phyloP scores from a whole-genome alignment of 208 protist genomes.

The Wallacemonas rigidus region DNA sequence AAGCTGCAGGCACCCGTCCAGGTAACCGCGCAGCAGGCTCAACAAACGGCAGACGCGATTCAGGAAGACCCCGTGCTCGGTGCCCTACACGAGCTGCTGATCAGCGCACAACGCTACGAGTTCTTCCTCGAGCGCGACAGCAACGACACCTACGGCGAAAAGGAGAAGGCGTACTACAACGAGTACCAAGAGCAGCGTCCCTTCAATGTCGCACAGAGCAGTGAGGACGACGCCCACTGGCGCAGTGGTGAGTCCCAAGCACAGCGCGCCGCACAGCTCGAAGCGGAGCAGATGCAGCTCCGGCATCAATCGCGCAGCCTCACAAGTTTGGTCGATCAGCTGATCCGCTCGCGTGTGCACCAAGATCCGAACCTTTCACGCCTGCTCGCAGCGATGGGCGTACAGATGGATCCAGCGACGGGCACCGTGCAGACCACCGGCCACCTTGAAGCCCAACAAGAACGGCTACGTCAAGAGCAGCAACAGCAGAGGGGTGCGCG shows the following conservation, averaged over 20 bases:
- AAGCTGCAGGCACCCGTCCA: slow-evolving; percentile 14
- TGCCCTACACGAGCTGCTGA: slow-evolving; percentile 18
- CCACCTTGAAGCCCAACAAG: background rate
- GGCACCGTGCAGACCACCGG: slow-evolving; percentile 23
- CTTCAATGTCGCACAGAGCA: slow-evolving; percentile 24
- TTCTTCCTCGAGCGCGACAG: slow-evolving; percentile 68
- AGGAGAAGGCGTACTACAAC: slow-evolving; percentile 63
- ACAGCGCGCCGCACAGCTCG: slow-evolving; percentile 9
- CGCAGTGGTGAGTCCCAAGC: background rate
- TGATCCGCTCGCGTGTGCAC: slow-evolving; percentile 43
- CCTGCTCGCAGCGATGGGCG: slow-evolving; percentile 64
- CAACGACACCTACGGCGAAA: slow-evolving; percentile 52
- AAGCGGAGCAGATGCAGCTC: slow-evolving; percentile 31
- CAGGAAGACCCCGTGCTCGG: slow-evolving; percentile 33
- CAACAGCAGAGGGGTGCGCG: too few species aligned
- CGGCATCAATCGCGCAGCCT: slow-evolving; percentile 46
- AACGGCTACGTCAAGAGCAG: too few species aligned
- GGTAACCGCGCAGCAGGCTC: slow-evolving; percentile 18
- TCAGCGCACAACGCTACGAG: slow-evolving; percentile 63
- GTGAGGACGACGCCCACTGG: slow-evolving; percentile 19
- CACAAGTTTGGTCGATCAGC: slow-evolving; percentile 53
- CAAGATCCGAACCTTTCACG: slow-evolving; percentile 46
- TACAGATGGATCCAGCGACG: slow-evolving; percentile 42
- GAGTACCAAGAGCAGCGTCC: slow-evolving; percentile 41
- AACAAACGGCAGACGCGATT: slow-evolving; percentile 24